Percentiles rank a stretch among this genome's conserved stretches.
Conservation (phyloP, 1,284 basidiomycete genomes). For the Pterulicium gracile region DNA sequence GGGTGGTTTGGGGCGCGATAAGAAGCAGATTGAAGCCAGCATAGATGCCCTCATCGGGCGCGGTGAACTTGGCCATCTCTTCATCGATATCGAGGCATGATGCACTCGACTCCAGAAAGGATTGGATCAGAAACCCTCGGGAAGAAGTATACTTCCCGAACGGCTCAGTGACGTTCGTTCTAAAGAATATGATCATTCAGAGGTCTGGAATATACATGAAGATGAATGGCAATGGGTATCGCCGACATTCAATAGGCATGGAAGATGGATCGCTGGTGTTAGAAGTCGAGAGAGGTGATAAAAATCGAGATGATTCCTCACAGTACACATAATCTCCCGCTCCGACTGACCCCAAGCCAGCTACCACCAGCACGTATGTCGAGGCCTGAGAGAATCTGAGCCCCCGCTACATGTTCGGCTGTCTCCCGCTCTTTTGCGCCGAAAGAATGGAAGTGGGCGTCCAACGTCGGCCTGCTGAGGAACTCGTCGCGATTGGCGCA, state of each 20-base stretch:
- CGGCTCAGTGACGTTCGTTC: slow-evolving; percentile 74
- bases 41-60: slow-evolving; percentile 38
- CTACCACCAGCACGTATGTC: slow-evolving; percentile 65
- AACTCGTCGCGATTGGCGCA: slow-evolving; percentile 70
- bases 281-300: no score
- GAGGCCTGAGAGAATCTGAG: slow-evolving; percentile 55
- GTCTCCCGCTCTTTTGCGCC: slow-evolving; percentile 15
- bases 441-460: slow-evolving; percentile 55
- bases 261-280: no score
- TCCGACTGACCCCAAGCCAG: slow-evolving; percentile 61
- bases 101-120: slow-evolving; percentile 40
- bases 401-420: slow-evolving; percentile 15
- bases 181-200: no score
- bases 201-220: no score
- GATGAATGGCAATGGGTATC: no score
- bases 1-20: slow-evolving; percentile 28
- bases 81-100: slow-evolving; percentile 29
- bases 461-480: slow-evolving; percentile 51
- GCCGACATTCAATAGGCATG: no score
- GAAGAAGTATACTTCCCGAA: slow-evolving; percentile 36
- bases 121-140: slow-evolving; percentile 54
- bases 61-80: slow-evolving; percentile 31
- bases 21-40: slow-evolving; percentile 74
- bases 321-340: slow-evolving; percentile 60
- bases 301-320: slow-evolving; percentile 36